Percentiles rank a stretch among this genome's conserved stretches.
These are phyloP conservation scores for Amesomyces nigricolor DNA, from an alignment of 2,329 filamentous ascomycete species.

Conservation along the genomic window DNA sequence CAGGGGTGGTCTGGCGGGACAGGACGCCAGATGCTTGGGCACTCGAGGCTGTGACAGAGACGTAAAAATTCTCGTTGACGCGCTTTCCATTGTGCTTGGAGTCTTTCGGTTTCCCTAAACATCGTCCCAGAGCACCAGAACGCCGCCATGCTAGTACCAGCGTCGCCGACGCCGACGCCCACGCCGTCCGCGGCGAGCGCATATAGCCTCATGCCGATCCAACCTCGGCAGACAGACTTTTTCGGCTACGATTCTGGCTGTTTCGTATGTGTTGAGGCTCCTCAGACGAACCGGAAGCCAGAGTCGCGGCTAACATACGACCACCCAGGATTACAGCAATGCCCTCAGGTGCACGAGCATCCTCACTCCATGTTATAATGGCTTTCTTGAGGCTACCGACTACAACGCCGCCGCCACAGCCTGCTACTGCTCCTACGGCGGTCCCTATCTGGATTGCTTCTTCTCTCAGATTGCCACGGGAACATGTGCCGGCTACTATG, in stretches of 20 bases:
- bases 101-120: neutral
- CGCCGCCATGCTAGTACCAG: constrained; percentile 10
- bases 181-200: constrained; percentile 17
- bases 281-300: neutral
- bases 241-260: constrained; percentile 10
- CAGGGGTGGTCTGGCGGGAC: neutral
- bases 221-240: constrained; percentile 15
- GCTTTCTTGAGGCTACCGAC: constrained; percentile 9
- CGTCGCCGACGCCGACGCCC: constrained; percentile 16
- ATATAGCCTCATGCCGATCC: constrained; percentile 7
- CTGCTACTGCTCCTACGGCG: constrained; percentile 27
- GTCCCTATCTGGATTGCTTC: constrained; percentile 25
- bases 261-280: neutral
- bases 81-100: neutral
- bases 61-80: neutral
- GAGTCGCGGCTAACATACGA: neutral
- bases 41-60: neutral
- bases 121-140: neutral
- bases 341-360: constrained; percentile 18
- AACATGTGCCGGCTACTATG: constrained; percentile 15
- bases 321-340: constrained; percentile 2
- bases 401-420: constrained; percentile 1
- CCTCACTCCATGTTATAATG: constrained; percentile 18
- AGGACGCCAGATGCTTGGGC: neutral
- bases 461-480: constrained; percentile 13